Base-by-base conservation (phyloP, 192 early-diverging fungal genomes). In the Geranomyces variabilis region DNA sequence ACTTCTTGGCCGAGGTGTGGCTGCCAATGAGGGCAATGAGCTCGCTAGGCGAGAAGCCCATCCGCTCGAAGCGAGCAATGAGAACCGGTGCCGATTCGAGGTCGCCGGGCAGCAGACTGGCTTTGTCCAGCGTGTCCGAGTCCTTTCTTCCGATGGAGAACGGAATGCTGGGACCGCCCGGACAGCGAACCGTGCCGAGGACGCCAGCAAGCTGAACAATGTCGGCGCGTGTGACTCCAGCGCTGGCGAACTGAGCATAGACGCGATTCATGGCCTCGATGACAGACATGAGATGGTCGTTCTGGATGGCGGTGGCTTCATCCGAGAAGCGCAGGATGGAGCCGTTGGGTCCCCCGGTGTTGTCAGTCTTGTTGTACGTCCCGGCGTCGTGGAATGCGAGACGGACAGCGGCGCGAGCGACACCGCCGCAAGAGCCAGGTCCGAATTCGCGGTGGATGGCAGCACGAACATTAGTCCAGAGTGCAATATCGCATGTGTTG, bases 331-430 rank as follows among this genome's bases (percentile, higher is more conserved):
- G 30, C 63, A 64, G 30, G 21, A 64, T 64, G 22, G 63, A 64
- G 4, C 63, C 63, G 29, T 64, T 64, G 22, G 63, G 63, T 19
- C 63, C 63, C 5, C 63, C 63, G 7, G 63, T 10, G 5, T 64
- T 46, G 21, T 45, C 36, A 13, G 5, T 64, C 43, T 14, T 22
- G n/a, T 64, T 19, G 29, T 45, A 64, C 3, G 63, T 64, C 14
- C 63, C 63, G 10, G 63, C 63, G 43, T 64, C 63, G 44, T 64
- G 63, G 43, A 64, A 64, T 13, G 30, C 30, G 4, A 64, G 63
- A 7, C 63, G 15, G 14, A 64, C 44, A 15, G 63, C 63, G 8
- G 63, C 63, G 22, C 63, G 63, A 7, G 21, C 63, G 6, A 64
- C 31, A 10, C 34, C n/a, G 3, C 31, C 15, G 44, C 63, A 64